phyloP scores from a whole-genome alignment of 1,139 yeast genomes.

The Geotrichum cucujoidarum region DNA sequence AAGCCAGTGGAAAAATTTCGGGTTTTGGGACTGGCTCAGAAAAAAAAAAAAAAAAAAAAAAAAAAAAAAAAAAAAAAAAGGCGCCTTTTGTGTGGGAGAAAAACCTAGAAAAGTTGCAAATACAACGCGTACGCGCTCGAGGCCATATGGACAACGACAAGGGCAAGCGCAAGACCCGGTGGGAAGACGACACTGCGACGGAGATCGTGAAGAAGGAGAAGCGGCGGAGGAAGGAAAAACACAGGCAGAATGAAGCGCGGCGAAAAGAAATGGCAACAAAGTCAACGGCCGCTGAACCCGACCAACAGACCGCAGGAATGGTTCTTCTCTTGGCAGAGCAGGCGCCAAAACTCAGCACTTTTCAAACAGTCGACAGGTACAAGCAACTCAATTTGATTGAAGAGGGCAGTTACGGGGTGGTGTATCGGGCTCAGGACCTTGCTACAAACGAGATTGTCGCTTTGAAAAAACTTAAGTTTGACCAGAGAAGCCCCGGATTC shows the following conservation, averaged over 20 bases:
- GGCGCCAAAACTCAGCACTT: not conserved
- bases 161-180: conserved; percentile 19
- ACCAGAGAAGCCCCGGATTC: conserved; percentile 56
- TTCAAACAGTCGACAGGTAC: conserved; percentile 19
- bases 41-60: too few relatives aligned
- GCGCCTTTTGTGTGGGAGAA: too few relatives aligned
- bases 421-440: conserved; percentile 48
- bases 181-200: conserved; percentile 3
- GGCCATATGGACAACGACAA: conserved; percentile 26
- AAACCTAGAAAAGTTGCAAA: too few relatives aligned
- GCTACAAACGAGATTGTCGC: conserved; percentile 54
- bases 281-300: not conserved
- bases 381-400: conserved; percentile 35
- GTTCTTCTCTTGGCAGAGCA: not conserved
- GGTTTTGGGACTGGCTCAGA: too few relatives aligned
- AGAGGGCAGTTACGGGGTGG: conserved; percentile 46
- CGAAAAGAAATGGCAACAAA: not conserved
- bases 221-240: conserved; percentile 7
- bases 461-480: conserved; percentile 52
- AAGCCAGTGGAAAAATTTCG: too few relatives aligned
- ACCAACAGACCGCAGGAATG: not conserved
- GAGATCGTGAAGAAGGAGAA: not conserved
- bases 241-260: not conserved
- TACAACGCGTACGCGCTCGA: too few relatives aligned
- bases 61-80: too few relatives aligned